Base-by-base conservation (phyloP, 257 asterid species). In the Przewalskia tangutica region DNA sequence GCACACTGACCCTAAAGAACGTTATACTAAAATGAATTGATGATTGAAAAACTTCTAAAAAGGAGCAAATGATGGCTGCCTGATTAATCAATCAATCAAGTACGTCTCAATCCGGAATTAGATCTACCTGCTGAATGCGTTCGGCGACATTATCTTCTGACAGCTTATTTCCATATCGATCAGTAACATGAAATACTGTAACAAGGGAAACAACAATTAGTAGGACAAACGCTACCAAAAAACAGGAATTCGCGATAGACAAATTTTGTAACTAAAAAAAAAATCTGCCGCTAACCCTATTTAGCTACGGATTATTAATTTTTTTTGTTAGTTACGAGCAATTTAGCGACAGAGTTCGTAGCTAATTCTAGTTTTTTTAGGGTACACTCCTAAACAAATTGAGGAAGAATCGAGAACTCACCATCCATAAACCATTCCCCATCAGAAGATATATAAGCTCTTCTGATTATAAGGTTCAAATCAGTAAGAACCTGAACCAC, bases 361-460 rank as follows among this genome's bases (percentile, higher is more conserved):
- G 32, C 32, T 27, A 27, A 27, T 27, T 27, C 32, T 27, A 27
- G 32, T 27, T 27, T 27, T 27, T 27, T 27, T 1, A 66, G 36
- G 32, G 34, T 40, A 20, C 18, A 71, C 56, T 65, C 23, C 75
- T 18, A n/a, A 71, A 46, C 2, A 46, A 71, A 46, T 71, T 70
- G 18, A n/a, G 2, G 18, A 67, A 38, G 36, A 36, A 18, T n/a
- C 40, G 8, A 17, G 18, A 77, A 16, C 62, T 88, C 54, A 95
- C 99, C 98, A 90, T 95, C 99, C 98, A 93, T 95, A 82, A 95
- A 95, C 98, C 99, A 95, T 77, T 84, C 98, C 13, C 97, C 99
- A 87, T 95, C 99, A 4, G 98, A 95, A 83, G 97, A 89, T 87
- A 95, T 95, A 88, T 95, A 95, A 80, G 99, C 99, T 85, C 93